phyloP scores from a whole-genome alignment of 257 asterid genomes.

The Lantana camara region DNA sequence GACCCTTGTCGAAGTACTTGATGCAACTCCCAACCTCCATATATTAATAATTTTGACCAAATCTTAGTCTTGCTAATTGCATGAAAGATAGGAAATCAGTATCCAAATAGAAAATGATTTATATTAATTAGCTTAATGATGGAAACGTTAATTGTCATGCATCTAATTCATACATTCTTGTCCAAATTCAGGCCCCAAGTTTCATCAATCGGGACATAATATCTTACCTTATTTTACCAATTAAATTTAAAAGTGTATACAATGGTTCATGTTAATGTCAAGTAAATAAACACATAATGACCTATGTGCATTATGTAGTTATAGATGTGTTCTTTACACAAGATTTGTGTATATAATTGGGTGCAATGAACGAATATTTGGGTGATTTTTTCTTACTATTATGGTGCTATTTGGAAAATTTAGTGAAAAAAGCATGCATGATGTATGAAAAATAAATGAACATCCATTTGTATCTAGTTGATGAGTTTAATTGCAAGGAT shows the following conservation, averaged over 20 bases:
- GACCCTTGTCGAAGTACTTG: background rate
- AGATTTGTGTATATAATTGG: background rate
- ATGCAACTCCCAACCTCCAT: slow-evolving; percentile 1
- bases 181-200: too few species aligned
- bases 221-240: slow-evolving; percentile 21
- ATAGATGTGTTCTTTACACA: background rate
- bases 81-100: background rate
- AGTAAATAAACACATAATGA: background rate
- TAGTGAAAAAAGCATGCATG: too few species aligned
- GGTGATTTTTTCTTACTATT: too few species aligned
- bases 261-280: background rate
- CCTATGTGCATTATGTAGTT: background rate
- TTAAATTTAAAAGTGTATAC: too few species aligned
- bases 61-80: background rate
- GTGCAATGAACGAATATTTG: background rate
- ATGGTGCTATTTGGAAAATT: too few species aligned
- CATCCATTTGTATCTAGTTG: too few species aligned
- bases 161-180: too few species aligned
- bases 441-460: too few species aligned
- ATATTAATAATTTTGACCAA: background rate
- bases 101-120: background rate
- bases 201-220: too few species aligned
- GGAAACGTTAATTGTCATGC: too few species aligned
- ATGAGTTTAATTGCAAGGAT: too few species aligned
- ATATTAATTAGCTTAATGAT: too few species aligned